phyloP scores from a whole-genome alignment of 441 rosid species.

The Gossypium davidsonii region DNA sequence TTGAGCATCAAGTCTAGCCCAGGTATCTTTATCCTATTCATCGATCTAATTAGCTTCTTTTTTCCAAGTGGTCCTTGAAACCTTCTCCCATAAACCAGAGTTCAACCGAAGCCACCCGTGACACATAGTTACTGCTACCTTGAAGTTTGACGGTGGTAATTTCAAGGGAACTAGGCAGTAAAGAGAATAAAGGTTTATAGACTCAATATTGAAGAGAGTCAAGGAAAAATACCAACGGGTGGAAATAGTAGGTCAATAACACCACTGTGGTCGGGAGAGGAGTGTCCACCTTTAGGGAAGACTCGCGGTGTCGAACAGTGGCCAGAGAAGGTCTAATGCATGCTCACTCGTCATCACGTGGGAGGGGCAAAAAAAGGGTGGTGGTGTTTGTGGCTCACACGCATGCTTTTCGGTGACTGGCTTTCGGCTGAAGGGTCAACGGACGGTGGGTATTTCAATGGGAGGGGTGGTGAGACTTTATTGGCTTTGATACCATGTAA shows the following conservation, averaged over 20 bases:
- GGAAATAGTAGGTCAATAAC: neutral
- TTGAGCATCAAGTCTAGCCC: neutral
- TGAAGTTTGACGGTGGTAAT: neutral
- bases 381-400: no score
- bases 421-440: no score
- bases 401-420: no score
- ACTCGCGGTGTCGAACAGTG: neutral
- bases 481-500: no score
- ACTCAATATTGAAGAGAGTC: neutral
- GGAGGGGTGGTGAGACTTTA: no score
- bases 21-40: neutral
- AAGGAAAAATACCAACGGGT: neutral
- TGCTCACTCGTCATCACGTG: no score
- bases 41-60: neutral
- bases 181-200: neutral
- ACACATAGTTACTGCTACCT: neutral
- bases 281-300: neutral
- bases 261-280: neutral
- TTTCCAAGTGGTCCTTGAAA: neutral
- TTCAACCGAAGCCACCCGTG: neutral
- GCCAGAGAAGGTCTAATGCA: neutral
- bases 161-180: neutral
- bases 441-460: no score
- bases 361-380: no score
- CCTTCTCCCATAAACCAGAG: neutral